phyloP scores from a whole-genome alignment of 768 basidiomycete species.

The Rhizopogon vesiculosus region DNA sequence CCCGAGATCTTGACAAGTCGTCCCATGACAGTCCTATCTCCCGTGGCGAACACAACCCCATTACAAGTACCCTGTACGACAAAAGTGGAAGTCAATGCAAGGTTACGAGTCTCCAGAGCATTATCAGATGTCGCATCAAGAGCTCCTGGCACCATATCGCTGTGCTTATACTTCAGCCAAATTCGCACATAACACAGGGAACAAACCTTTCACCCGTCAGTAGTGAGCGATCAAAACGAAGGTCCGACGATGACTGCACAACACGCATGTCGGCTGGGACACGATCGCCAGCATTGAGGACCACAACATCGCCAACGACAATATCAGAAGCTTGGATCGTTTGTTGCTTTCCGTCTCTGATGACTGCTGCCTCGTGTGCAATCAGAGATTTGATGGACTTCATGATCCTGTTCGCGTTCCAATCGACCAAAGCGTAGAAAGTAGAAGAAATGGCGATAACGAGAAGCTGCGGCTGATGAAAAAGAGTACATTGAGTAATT shows the following conservation, averaged over 20 bases:
- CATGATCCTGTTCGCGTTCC: constrained; percentile 36
- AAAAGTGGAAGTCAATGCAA: constrained; percentile 30
- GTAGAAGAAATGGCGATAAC: constrained; percentile 47
- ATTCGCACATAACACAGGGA: constrained; percentile 24
- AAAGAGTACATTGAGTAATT: constrained; percentile 9
- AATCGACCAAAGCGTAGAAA: constrained; percentile 7
- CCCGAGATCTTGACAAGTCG: constrained; percentile 36
- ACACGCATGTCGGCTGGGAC: constrained; percentile 69
- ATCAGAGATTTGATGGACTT: constrained; percentile 37
- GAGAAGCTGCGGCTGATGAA: constrained; percentile 61
- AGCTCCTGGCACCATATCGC: constrained; percentile 29
- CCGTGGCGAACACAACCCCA: constrained; percentile 44
- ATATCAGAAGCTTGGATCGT: constrained; percentile 54
- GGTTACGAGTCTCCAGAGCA: constrained; percentile 45
- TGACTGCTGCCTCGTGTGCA: constrained; percentile 38
- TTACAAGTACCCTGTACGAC: constrained; percentile 45
- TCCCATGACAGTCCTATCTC: constrained; percentile 47
- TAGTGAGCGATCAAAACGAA: constrained; percentile 58
- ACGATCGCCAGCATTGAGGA: constrained; percentile 61
- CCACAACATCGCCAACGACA: constrained; percentile 64
- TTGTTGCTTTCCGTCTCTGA: constrained; percentile 38
- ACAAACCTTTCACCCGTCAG: constrained; percentile 55
- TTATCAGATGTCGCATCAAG: constrained; percentile 38
- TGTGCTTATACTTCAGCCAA: constrained; percentile 6
- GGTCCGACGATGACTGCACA: constrained; percentile 50